Percentiles rank a stretch among this genome's conserved stretches.
Evolutionary conservation across 257 asterid genomes (phyloP).

Genomic region (Ophiorrhiza pumila): DNA sequence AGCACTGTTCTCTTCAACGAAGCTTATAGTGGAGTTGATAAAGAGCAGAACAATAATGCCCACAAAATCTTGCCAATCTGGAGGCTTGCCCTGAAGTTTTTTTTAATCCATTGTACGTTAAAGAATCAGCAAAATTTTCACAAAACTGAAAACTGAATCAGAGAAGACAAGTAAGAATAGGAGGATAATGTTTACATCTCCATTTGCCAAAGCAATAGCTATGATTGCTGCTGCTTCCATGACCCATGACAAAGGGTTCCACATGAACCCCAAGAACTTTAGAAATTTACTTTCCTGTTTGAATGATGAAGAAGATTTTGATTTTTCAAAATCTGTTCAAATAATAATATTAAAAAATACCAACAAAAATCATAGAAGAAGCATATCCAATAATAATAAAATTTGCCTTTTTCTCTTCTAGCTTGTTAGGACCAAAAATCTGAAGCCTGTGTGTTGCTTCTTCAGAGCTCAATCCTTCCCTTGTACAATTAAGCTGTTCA

Average conservation of each 20-base stretch:
- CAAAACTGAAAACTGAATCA: background rate
- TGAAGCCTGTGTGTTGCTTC: constrained; percentile 64
- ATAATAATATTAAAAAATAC: background rate
- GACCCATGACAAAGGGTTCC: constrained; percentile 83
- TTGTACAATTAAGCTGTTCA: constrained; percentile 54
- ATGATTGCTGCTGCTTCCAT: constrained; percentile 79
- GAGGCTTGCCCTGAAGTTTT: constrained; percentile 36
- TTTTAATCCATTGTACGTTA: background rate
- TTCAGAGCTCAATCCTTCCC: constrained; percentile 50
- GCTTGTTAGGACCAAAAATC: constrained; percentile 79
- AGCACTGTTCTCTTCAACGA: constrained; percentile 68
- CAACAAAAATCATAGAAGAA: background rate
- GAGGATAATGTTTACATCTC: constrained; percentile 35
- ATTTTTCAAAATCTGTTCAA: background rate
- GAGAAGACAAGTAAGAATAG: background rate
- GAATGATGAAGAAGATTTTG: background rate
- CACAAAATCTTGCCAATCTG: constrained; percentile 56
- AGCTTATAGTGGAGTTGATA: constrained; percentile 66
- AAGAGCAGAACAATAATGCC: constrained; percentile 51
- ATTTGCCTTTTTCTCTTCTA: constrained; percentile 77
- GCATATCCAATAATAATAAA: background rate
- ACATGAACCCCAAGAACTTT: constrained; percentile 73
- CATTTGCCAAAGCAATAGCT: constrained; percentile 63
- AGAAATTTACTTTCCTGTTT: constrained; percentile 60
- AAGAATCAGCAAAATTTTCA: background rate